Percentiles rank a stretch among this genome's conserved stretches.
Conservation (phyloP, 2,329 filamentous ascomycete genomes). For the Ploettnerulaceae sp. region DNA sequence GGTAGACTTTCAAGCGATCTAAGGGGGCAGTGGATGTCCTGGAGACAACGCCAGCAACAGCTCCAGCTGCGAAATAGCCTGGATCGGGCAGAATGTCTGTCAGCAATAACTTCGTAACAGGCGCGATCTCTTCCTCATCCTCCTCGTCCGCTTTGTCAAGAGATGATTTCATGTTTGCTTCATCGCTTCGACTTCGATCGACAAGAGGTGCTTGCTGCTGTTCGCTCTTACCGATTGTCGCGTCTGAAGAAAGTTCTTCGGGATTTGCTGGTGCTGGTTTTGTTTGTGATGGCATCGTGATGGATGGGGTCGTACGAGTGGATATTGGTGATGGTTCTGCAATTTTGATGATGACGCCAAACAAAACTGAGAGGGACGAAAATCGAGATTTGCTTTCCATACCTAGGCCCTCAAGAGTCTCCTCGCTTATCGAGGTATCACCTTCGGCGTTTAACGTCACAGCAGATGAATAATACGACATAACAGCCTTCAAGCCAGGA, state of each 20-base stretch:
- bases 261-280: constrained; percentile 5
- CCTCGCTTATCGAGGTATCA: constrained; percentile 87
- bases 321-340: constrained; percentile 39
- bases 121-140: constrained; percentile 17
- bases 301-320: constrained; percentile 10
- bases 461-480: constrained; percentile 88
- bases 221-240: no score
- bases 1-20: constrained; percentile 94
- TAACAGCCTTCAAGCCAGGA: constrained; percentile 71
- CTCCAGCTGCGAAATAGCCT: constrained; percentile 96
- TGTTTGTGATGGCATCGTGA: background rate
- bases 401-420: constrained; percentile 91
- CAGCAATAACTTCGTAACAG: constrained; percentile 29
- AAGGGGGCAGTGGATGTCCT: constrained; percentile 93
- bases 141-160: constrained; percentile 2
- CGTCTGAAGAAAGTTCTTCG: constrained; percentile 6
- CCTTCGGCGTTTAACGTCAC: constrained; percentile 89
- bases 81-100: constrained; percentile 60
- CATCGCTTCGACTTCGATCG: constrained; percentile 10
- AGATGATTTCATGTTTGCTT: background rate
- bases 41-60: constrained; percentile 88
- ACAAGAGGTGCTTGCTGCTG: constrained; percentile 15
- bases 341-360: constrained; percentile 70
- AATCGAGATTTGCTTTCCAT: constrained; percentile 59
- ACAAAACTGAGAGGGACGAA: constrained; percentile 66